Evolutionary conservation across 257 asterid species (phyloP).

Genomic region (Fraxinus quadrangulata): DNA sequence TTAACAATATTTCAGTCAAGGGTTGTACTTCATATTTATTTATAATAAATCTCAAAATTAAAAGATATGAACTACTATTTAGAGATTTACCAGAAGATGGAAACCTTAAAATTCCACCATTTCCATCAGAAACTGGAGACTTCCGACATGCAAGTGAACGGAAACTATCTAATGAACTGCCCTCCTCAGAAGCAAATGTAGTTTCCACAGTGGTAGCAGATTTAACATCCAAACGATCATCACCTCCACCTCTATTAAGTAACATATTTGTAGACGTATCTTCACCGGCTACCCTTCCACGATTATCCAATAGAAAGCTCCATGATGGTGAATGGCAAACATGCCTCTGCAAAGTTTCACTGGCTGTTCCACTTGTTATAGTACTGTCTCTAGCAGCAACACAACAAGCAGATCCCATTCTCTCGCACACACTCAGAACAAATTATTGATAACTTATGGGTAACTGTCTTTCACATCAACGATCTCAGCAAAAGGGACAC

Average conservation of each 20-base stretch:
- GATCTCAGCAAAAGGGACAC: neutral
- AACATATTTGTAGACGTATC: conserved; percentile 70
- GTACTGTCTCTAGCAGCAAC: conserved; percentile 82
- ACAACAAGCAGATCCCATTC: conserved; percentile 98
- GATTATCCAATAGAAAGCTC: conserved; percentile 96
- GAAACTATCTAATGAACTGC: conserved; percentile 76
- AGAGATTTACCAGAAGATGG: conserved; percentile 68
- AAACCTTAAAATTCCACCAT: conserved; percentile 42
- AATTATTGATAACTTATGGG: conserved; percentile 15
- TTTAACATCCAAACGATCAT: conserved; percentile 52
- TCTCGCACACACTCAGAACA: conserved; percentile 36
- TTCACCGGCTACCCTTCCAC: conserved; percentile 89
- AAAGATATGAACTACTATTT: conserved; percentile 20
- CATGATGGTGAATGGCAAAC: conserved; percentile 81
- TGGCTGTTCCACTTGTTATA: conserved; percentile 57
- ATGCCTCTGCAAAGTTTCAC: conserved; percentile 66
- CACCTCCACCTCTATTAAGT: conserved; percentile 47
- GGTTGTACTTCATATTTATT: conserved; percentile 9
- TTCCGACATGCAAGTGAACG: conserved; percentile 65
- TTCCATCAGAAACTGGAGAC: conserved; percentile 74
- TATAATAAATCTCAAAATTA: neutral
- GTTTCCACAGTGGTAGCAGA: conserved; percentile 60
- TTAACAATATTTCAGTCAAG: conserved; percentile 13
- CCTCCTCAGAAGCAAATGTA: conserved; percentile 74
- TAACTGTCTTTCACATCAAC: too few relatives aligned